Percentiles rank a stretch among this genome's conserved stretches.
Evolutionary conservation across 768 basidiomycete genomes (phyloP).

Genomic region (Mycena maculata): DNA sequence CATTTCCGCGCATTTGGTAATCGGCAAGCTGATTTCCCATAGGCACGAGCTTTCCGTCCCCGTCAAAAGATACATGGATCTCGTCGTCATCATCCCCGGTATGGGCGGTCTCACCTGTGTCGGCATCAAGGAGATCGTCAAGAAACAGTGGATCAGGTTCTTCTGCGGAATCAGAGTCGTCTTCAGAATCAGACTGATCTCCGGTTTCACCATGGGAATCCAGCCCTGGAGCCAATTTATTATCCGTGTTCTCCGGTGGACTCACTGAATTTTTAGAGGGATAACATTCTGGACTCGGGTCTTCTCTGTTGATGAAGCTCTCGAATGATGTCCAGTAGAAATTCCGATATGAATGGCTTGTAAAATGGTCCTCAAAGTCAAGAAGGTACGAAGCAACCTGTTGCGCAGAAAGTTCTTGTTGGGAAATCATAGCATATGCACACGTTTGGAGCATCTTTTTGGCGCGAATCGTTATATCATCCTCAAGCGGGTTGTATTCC

Average conservation of each 20-base stretch:
- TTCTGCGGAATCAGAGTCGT: too few relatives aligned
- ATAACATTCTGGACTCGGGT: too few relatives aligned
- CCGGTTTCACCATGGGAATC: slow-evolving; percentile 6
- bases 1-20: slow-evolving; percentile 37
- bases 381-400: slow-evolving; percentile 42
- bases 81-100: slow-evolving; percentile 27
- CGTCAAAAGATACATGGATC: slow-evolving; percentile 23
- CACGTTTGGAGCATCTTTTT: slow-evolving; percentile 42
- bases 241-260: not conserved
- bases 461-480: not conserved
- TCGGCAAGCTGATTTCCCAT: slow-evolving; percentile 38
- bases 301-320: slow-evolving; percentile 35
- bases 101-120: not conserved
- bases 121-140: slow-evolving; percentile 15
- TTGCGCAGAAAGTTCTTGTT: too few relatives aligned
- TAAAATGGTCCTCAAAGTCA: slow-evolving; percentile 44
- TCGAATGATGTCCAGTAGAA: slow-evolving; percentile 40
- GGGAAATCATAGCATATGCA: slow-evolving; percentile 35
- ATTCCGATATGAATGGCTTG: slow-evolving; percentile 39
- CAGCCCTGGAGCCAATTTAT: not conserved
- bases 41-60: slow-evolving; percentile 28
- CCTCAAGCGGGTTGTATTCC: too few relatives aligned
- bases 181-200: slow-evolving; percentile 4
- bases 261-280: not conserved
- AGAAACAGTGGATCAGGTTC: not conserved